phyloP scores from a whole-genome alignment of 331 rosid genomes.

The Erythrophleum ivorense region DNA sequence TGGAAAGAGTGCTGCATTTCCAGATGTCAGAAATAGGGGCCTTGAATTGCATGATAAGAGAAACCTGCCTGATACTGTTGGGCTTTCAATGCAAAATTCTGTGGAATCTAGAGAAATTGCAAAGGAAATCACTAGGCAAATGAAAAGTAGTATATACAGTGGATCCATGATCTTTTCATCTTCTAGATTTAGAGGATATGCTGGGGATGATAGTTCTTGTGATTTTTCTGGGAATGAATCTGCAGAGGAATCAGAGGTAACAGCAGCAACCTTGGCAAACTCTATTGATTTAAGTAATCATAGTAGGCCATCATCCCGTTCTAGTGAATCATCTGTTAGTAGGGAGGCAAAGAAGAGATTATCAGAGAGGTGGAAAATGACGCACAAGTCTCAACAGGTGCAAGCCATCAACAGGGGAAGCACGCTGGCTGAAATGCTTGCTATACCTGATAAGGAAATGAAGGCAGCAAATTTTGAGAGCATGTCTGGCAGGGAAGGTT shows the following conservation, averaged over 20 bases:
- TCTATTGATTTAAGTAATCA: constrained; percentile 49
- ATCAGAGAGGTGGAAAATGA: constrained; percentile 89
- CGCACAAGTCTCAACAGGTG: constrained; percentile 68
- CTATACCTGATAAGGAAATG: constrained; percentile 64
- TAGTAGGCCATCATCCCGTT: constrained; percentile 61
- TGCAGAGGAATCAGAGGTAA: constrained; percentile 57
- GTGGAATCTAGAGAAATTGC: constrained; percentile 82
- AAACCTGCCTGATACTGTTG: constrained; percentile 46
- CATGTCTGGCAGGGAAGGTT: constrained; percentile 44
- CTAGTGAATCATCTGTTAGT: constrained; percentile 77
- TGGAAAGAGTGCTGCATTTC: constrained; percentile 48
- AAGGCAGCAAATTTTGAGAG: constrained; percentile 46
- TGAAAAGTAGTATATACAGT: constrained; percentile 57
- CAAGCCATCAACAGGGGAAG: constrained; percentile 64
- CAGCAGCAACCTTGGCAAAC: constrained; percentile 48
- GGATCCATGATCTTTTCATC: constrained; percentile 53
- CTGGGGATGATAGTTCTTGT: constrained; percentile 78
- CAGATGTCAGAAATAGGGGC: constrained; percentile 49
- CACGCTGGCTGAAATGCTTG: constrained; percentile 96
- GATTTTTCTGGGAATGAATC: constrained; percentile 76
- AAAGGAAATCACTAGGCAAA: constrained; percentile 72
- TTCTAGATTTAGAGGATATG: constrained; percentile 62
- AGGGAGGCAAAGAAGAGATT: constrained; percentile 96
- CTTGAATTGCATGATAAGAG: constrained; percentile 45
- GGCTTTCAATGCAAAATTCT: constrained; percentile 59